Conservation (phyloP, 805 yeast genomes). For the Saturnispora diversa region DNA sequence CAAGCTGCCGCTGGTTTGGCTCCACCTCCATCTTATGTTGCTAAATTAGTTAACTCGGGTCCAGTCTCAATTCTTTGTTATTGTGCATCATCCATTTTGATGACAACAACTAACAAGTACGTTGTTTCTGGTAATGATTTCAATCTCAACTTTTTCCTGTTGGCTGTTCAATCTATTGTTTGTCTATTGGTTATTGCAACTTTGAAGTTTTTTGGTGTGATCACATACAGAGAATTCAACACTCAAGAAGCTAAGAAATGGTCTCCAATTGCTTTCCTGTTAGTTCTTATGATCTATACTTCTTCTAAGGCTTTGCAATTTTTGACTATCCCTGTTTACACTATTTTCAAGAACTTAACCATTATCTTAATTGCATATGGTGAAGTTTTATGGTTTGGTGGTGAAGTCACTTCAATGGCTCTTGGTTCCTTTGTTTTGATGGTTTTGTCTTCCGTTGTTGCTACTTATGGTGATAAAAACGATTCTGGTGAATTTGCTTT, state of each 20-base stretch:
- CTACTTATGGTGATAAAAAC: conserved; percentile 68
- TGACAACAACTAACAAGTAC: conserved; percentile 96
- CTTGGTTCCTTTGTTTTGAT: conserved; percentile 80
- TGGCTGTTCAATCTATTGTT: conserved; percentile 82
- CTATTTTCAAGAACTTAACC: conserved; percentile 95
- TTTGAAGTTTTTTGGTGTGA: conserved; percentile 66
- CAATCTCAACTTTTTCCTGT: conserved; percentile 77
- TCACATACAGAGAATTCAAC: conserved; percentile 82
- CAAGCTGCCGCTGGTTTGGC: conserved; percentile 15
- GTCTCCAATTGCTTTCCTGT: conserved; percentile 85
- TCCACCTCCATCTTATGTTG: conserved; percentile 16
- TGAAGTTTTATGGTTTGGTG: conserved; percentile 96
- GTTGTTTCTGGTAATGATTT: conserved; percentile 70
- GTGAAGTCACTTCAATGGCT: conserved; percentile 82
- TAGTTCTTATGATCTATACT: conserved; percentile 93
- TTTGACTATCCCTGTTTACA: conserved; percentile 90
- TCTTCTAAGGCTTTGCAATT: conserved; percentile 90
- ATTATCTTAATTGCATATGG: conserved; percentile 96
- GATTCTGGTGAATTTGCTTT: conserved; percentile 34
- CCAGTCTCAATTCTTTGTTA: conserved; percentile 70
- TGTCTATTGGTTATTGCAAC: conserved; percentile 67
- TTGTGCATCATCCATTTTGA: conserved; percentile 89
- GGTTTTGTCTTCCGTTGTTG: conserved; percentile 94
- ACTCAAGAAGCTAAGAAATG: conserved; percentile 87
- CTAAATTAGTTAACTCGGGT: conserved; percentile 41